Evolutionary conservation across 192 early-diverging fungal species (phyloP).

Genomic region (Coemansia sp.): DNA sequence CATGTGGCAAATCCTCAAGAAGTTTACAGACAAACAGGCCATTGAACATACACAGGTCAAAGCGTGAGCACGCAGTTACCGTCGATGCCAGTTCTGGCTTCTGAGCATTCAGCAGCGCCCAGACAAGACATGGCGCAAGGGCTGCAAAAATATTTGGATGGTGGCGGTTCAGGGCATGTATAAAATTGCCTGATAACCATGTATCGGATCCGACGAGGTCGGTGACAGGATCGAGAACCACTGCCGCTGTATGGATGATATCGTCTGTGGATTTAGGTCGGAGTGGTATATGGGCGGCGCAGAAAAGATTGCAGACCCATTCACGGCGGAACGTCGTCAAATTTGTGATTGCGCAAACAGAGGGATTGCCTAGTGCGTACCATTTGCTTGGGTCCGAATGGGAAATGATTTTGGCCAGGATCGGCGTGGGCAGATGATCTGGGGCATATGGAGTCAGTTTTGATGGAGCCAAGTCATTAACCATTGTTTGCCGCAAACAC

Average conservation of each 20-base stretch:
- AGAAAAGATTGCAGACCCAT: slow-evolving; percentile 25
- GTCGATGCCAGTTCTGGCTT: slow-evolving; percentile 10
- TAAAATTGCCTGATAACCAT: slow-evolving; percentile 33
- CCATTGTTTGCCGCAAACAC: neutral
- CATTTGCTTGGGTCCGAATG: slow-evolving; percentile 25
- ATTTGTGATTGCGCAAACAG: slow-evolving; percentile 14
- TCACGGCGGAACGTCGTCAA: slow-evolving; percentile 33
- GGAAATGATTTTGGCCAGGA: slow-evolving; percentile 24
- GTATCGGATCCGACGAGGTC: slow-evolving; percentile 15
- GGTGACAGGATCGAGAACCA: slow-evolving; percentile 19
- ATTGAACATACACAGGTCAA: slow-evolving; percentile 14
- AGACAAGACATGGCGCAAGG: slow-evolving; percentile 19
- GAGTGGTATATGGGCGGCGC: neutral
- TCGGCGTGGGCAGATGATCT: slow-evolving; percentile 16
- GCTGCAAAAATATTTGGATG: slow-evolving; percentile 12
- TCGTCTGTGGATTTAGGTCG: slow-evolving; percentile 4
- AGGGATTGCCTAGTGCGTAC: slow-evolving; percentile 3
- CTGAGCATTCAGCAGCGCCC: slow-evolving; percentile 3
- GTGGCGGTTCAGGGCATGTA: slow-evolving; percentile 15
- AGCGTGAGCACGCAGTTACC: slow-evolving; percentile 2
- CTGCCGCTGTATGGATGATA: neutral
- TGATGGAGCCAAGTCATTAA: neutral
- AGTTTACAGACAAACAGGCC: slow-evolving; percentile 18
- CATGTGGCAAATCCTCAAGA: slow-evolving; percentile 1
- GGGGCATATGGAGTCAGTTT: neutral